A percentile compares a stretch with the other conserved stretches of the same genome.
Conservation (phyloP, 257 asterid genomes). For the Salvia rosmarinus region DNA sequence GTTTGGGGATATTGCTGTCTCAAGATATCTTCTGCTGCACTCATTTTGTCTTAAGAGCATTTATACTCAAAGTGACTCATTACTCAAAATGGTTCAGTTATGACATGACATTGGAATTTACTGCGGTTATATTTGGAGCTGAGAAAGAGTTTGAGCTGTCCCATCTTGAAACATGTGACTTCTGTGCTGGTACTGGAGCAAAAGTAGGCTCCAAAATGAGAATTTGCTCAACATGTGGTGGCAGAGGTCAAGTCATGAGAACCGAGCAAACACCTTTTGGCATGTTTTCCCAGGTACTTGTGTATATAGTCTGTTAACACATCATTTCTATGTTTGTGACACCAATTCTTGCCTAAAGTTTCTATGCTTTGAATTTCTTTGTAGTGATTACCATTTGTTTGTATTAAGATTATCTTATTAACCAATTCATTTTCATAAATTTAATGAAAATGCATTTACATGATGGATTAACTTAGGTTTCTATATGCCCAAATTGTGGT, state of each 20-base stretch:
- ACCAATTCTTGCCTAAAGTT: constrained; percentile 4
- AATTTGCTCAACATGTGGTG: constrained; percentile 96
- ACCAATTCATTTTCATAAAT: constrained; percentile 20
- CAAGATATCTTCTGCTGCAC: constrained; percentile 14
- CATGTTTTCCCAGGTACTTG: constrained; percentile 89
- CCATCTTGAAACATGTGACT: constrained; percentile 93
- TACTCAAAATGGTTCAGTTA: constrained; percentile 59
- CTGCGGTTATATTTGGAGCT: constrained; percentile 91
- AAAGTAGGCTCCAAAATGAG: constrained; percentile 93
- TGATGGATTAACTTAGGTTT: constrained; percentile 58
- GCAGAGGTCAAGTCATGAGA: constrained; percentile 99
- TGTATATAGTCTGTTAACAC: constrained; percentile 18
- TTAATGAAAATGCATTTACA: constrained; percentile 26
- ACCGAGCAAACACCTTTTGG: constrained; percentile 99
- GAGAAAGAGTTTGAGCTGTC: constrained; percentile 92
- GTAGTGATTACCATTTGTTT: neutral
- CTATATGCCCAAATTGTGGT: constrained; percentile 96
- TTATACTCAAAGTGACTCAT: constrained; percentile 30
- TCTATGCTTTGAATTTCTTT: neutral
- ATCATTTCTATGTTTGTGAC: constrained; percentile 29
- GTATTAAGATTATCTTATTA: neutral
- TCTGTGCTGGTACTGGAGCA: constrained; percentile 94
- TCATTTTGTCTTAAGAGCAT: constrained; percentile 19
- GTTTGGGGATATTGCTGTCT: constrained; percentile 17
- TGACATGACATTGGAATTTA: constrained; percentile 81